Evolutionary conservation across 371 early-diverging fungal genomes (phyloP).

Genomic region (Mortierella sp.): DNA sequence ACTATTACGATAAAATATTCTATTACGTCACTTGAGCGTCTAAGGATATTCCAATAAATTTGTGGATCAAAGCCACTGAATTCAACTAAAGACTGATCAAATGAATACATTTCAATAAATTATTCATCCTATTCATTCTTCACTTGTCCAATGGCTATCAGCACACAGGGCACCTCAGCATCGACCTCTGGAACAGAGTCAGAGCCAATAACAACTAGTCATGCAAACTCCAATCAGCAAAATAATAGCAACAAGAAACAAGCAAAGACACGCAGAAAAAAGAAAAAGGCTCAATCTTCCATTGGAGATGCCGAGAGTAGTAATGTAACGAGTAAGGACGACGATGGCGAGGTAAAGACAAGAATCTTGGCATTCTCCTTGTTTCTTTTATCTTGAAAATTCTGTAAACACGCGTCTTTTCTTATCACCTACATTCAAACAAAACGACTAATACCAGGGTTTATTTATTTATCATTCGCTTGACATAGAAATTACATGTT

Average conservation of each 20-base stretch:
- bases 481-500: conserved; percentile 30
- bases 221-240: conserved; percentile 1
- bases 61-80: too few species aligned
- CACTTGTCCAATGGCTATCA: conserved; percentile 36
- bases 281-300: conserved; percentile 29
- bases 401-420: conserved; percentile 4
- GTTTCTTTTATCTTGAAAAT: too few species aligned
- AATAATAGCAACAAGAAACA: conserved; percentile 29
- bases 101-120: too few species aligned
- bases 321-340: conserved; percentile 3
- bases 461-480: not conserved
- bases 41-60: too few species aligned
- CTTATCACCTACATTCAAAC: not conserved
- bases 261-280: conserved; percentile 43
- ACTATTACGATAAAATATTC: too few species aligned
- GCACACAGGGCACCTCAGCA: conserved; percentile 22
- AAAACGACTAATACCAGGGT: not conserved
- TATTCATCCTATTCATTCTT: too few species aligned
- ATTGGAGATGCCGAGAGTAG: conserved; percentile 2
- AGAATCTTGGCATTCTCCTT: not conserved
- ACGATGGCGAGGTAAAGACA: conserved; percentile 24
- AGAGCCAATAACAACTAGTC: conserved; percentile 17
- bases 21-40: too few species aligned
- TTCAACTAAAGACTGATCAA: too few species aligned
- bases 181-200: conserved; percentile 38